Percentiles rank a stretch among this genome's conserved stretches.
Evolutionary conservation across 345 rosid species (phyloP).

Genomic region (Populus simonii): DNA sequence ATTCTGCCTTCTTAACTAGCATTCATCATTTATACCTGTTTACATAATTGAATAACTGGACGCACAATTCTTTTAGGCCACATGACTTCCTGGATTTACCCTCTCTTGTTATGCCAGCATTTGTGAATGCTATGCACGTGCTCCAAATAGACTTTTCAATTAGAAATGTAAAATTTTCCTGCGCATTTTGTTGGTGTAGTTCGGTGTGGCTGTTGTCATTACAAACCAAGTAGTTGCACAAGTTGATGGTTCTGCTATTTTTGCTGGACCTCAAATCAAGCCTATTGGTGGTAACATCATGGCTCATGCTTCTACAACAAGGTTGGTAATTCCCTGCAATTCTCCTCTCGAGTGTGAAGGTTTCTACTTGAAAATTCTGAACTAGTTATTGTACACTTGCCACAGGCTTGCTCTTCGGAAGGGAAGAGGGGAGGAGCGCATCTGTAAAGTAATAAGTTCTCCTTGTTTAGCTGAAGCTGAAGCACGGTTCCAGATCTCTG

Average conservation of each 20-base stretch:
- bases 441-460: constrained; percentile 95
- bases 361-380: background rate
- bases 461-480: constrained; percentile 93
- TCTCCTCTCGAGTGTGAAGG: background rate
- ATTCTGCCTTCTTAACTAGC: background rate
- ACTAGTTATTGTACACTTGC: background rate
- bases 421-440: constrained; percentile 95
- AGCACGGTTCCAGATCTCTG: constrained; percentile 81
- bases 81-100: background rate
- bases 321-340: constrained; percentile 36
- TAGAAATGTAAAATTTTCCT: background rate
- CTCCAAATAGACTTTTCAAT: background rate
- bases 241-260: constrained; percentile 94
- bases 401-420: constrained; percentile 78
- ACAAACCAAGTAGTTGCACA: constrained; percentile 98
- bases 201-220: constrained; percentile 91
- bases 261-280: constrained; percentile 96
- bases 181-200: constrained; percentile 40
- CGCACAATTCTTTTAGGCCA: background rate
- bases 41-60: background rate
- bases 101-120: background rate
- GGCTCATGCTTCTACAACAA: constrained; percentile 99
- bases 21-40: background rate
- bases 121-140: too few species aligned
- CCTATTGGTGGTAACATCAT: constrained; percentile 97